phyloP scores from a whole-genome alignment of 176 grass and related monocot species.

The Hordeum vulgare region MorexV3_pseudomolecules_assembly NC_058520.1:553727086-553727585 shows the following conservation, averaged over 20 bases:
- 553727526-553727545: constrained; percentile 16
- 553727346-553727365: constrained; percentile 76
- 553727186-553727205: constrained; percentile 37
- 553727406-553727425: constrained; percentile 80
- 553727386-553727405: constrained; percentile 96
- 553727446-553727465: constrained; percentile 95
- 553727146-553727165: constrained; percentile 99
- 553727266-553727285: constrained; percentile 80
- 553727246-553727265: background rate
- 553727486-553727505: constrained; percentile 94
- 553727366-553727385: constrained; percentile 91
- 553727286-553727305: constrained; percentile 96
- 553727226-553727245: background rate
- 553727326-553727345: constrained; percentile 63
- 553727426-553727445: constrained; percentile 99
- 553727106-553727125: constrained; percentile 96
- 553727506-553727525: constrained; percentile 33
- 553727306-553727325: constrained; percentile 93
- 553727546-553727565: background rate
- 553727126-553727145: constrained; percentile 98
- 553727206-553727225: background rate
- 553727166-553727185: constrained; percentile 96
- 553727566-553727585: background rate
- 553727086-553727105: constrained; percentile 99
- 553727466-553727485: constrained; percentile 83